Base-by-base conservation (phyloP, 768 basidiomycete species). In the Neoboletus brunneissimus region DNA sequence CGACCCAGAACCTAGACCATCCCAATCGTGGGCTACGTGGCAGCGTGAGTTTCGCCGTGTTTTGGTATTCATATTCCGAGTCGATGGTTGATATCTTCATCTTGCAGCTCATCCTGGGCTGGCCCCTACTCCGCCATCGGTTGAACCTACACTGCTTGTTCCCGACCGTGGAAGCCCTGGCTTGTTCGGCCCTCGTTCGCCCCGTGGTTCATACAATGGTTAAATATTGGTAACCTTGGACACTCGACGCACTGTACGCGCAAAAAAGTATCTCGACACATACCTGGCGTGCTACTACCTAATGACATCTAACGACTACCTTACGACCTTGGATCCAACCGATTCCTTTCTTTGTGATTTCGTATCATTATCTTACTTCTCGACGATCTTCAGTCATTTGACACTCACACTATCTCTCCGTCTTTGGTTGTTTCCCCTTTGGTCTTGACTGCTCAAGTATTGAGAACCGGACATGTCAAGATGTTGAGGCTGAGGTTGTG, bases 131-230 rank as follows among this genome's bases (percentile, higher is more conserved):
- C 82, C 87, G n/a, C 79, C 83, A 5, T 80, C 82, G 3, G 71
- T 79, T 50, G 80, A 82, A 54, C 78, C 87, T 20, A 83, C 80
- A 18, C 72, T 88, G 12, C 74, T 85, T 35, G 83, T 87, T 23
- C 86, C 87, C 29, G 80, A 79, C 12, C 75, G 73, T 47, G 72
- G 74, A 38, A 84, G 80, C 54, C 85, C 84, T 42, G 89, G 89
- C 31, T 71, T 93, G 57, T 93, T 92, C 65, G 91, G 91, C 32
- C 89, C 90, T 41, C 78, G 87, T 40, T 84, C 87, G n/a, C 86
- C 85, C 12, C 74, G 78, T 51, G 72, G 72, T 49, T 77, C 76
- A 6, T 68, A 61, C 53, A 67, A 43, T 41, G 45, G 61, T 47
- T 68, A 56, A 57, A 25, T 9, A 38, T 13, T 9, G 29, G 42